Evolutionary conservation across 164 flowering plant genomes (phyloP).

Genomic region (Macadamia tetraphylla): DNA sequence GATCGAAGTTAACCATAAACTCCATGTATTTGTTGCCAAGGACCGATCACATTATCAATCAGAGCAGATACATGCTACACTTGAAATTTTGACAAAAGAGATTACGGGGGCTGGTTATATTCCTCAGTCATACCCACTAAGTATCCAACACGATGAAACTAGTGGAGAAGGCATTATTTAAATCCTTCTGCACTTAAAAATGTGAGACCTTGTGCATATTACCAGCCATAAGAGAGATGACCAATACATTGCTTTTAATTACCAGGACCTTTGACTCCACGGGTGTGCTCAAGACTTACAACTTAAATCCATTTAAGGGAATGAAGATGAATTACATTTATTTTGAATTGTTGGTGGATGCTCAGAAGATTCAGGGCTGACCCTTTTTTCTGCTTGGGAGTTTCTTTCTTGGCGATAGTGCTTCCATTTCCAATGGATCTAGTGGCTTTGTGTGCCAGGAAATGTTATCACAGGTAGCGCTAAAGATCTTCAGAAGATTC

Average conservation of each 20-base stretch:
- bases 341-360: too few species aligned
- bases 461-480: too few species aligned
- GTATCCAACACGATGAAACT: conserved; percentile 2
- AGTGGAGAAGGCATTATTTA: not conserved
- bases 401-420: too few species aligned
- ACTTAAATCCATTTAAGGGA: too few species aligned
- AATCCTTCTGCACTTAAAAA: not conserved
- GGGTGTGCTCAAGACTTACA: too few species aligned
- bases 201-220: not conserved
- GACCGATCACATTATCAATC: conserved; percentile 33
- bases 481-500: too few species aligned
- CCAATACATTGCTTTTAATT: not conserved
- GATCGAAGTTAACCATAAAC: conserved; percentile 30
- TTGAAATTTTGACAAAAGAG: conserved; percentile 23
- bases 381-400: too few species aligned
- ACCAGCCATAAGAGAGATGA: not conserved
- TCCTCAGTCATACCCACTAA: not conserved
- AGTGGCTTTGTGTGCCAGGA: too few species aligned
- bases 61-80: conserved; percentile 22
- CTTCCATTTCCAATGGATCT: too few species aligned
- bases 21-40: conserved; percentile 35
- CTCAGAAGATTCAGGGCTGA: too few species aligned
- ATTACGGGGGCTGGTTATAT: conserved; percentile 16
- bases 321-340: too few species aligned
- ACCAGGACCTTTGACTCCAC: too few species aligned